A percentile compares a stretch with the other conserved stretches of the same genome.
Evolutionary conservation across 768 basidiomycete genomes (phyloP).

Genomic region (Aureoboletus auriporus): DNA sequence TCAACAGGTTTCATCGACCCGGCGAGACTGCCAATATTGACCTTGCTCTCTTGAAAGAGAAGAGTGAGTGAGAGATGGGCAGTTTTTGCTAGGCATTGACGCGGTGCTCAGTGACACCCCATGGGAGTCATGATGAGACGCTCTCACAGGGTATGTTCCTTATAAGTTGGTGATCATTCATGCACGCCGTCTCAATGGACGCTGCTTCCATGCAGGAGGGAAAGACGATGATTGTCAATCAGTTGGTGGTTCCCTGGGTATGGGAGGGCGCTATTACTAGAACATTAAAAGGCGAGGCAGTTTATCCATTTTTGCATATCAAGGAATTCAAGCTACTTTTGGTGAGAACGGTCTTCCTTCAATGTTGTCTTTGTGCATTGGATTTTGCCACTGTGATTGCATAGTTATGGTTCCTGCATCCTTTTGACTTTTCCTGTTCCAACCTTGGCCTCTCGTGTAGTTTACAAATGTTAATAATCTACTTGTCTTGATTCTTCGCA

Average conservation of each 20-base stretch:
- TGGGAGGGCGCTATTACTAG: constrained; percentile 68
- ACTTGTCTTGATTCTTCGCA: no score
- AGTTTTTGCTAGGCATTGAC: constrained; percentile 5
- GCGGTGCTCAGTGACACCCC: constrained; percentile 32
- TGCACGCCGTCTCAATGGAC: constrained; percentile 53
- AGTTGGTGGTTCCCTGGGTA: constrained; percentile 78
- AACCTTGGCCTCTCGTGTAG: no score
- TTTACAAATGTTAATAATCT: no score
- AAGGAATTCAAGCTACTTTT: no score
- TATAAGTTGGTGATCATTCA: constrained; percentile 74
- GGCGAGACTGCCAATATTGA: constrained; percentile 97
- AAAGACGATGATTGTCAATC: constrained; percentile 51
- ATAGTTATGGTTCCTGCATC: no score
- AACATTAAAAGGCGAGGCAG: constrained; percentile 5
- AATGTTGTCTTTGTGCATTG: no score
- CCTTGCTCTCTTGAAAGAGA: constrained; percentile 84
- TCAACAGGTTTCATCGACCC: constrained; percentile 78
- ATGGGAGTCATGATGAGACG: constrained; percentile 45
- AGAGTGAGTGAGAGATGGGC: constrained; percentile 53
- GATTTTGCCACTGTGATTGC: no score
- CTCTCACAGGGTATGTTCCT: constrained; percentile 71
- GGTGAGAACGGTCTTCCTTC: no score
- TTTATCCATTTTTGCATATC: constrained; percentile 31
- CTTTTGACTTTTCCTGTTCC: no score
- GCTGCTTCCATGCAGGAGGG: constrained; percentile 48